Evolutionary conservation across 2,329 filamentous ascomycete species (phyloP), one percentile per base, ranked within the genome.

Genomic region (Sporothrix pallida): DNA sequence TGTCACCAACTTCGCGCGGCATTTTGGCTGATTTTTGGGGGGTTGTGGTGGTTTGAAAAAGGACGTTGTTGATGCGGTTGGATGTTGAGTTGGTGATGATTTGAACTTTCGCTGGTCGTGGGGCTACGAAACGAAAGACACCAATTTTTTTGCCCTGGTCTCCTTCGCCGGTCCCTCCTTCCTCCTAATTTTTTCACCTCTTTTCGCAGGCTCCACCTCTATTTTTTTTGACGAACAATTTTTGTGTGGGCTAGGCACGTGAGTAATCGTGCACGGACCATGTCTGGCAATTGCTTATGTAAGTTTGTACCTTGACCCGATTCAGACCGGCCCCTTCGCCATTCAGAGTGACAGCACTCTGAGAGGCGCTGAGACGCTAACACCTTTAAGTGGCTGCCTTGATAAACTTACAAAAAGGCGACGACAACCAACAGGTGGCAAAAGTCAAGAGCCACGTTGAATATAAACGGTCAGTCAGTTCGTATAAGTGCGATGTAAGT

Each of bases 1-100:
- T 98, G 85, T 98, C 96, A 84, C 91, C 93, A 86, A 98, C 92
- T 93, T 98, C 94, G 83, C 91, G 90, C 91, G 96, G 95, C 96
- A 99, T 99, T 86, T 88, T 97, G 93, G 86, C 87, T 84, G 79
- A 73, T 73, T 75, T 77, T 76, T 81, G 71, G 63, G 70, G 63
- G 56, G 60, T 37, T 78, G 77, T 78, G 78, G 77, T 77, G 79
- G 77, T 74, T 75, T 76, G 69, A 73, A 75, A 58, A 71, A 23
- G 70, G 17, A 56, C 8, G 72, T 72, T 72, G 76, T 73, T 75
- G 71, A 67, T 75, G 70, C 71, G 74, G 75, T 75, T 74, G 75
- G 72, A 20, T 73, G 68, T 75, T 79, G 71, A 63, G 50, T 42
- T 74, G 65, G 67, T 72, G 65, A 67, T 71, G 50, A 37, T 65